These are phyloP conservation scores for Dictyostelium firmibasis DNA, from an alignment of 78 protist species.

Conservation along the genomic window DNA sequence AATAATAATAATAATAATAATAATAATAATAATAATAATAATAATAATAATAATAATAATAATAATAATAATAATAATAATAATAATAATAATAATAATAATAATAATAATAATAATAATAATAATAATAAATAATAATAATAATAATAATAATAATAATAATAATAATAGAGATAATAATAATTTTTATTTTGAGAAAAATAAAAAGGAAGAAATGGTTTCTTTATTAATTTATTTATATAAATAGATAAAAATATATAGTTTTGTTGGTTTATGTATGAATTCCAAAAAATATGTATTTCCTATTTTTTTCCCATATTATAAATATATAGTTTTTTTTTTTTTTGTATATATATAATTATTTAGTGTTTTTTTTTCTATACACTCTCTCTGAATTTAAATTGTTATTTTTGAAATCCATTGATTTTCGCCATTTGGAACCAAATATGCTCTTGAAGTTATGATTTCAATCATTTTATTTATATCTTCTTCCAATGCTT, in stretches of 20 bases:
- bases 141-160: too few relatives aligned
- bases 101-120: too few relatives aligned
- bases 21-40: too few relatives aligned
- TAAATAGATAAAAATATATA: constrained; percentile 1
- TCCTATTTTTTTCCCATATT: not conserved
- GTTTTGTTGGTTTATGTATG: not conserved
- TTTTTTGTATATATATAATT: not conserved
- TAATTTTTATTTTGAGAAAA: too few relatives aligned
- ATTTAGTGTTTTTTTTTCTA: not conserved
- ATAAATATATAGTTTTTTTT: not conserved
- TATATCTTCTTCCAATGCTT: constrained; percentile 55
- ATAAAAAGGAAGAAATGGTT: not conserved
- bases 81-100: too few relatives aligned
- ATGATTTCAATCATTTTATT: constrained; percentile 39
- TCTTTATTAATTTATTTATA: not conserved
- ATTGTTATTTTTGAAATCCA: constrained; percentile 17
- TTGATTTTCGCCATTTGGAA: constrained; percentile 42
- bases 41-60: too few relatives aligned
- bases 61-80: too few relatives aligned
- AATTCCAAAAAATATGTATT: not conserved
- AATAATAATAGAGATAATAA: too few relatives aligned
- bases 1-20: too few relatives aligned
- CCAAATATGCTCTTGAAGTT: constrained; percentile 60
- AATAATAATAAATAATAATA: too few relatives aligned
- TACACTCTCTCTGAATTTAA: not conserved